These are phyloP conservation scores for Xerocomus nothofagi DNA, from an alignment of 1,284 basidiomycete species.

Conservation along the genomic window DNA sequence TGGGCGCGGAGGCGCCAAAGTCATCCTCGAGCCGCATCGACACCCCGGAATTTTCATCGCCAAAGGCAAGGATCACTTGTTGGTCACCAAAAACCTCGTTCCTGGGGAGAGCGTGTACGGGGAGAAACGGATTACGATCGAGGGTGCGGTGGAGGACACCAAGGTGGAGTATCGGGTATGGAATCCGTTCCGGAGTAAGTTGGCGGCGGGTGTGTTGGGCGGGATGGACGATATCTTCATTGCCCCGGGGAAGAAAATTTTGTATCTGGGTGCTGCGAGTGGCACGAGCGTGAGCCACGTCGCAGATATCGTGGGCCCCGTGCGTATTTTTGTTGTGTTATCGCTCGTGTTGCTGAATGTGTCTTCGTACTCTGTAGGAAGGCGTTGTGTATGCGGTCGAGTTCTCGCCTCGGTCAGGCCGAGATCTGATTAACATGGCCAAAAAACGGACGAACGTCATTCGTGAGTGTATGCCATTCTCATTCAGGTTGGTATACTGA, in stretches of 20 bases:
- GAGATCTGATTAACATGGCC: constrained; percentile 99
- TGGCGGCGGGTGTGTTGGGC: constrained; percentile 95
- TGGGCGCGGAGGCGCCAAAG: constrained; percentile 63
- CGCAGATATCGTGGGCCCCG: constrained; percentile 96
- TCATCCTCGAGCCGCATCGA: constrained; percentile 93
- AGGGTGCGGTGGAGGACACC: constrained; percentile 74
- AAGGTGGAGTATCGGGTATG: constrained; percentile 99
- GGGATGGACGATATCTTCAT: constrained; percentile 96
- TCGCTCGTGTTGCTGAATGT: constrained; percentile 11
- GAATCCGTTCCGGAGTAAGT: constrained; percentile 98
- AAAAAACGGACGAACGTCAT: constrained; percentile 99
- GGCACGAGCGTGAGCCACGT: constrained; percentile 99
- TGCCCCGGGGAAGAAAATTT: constrained; percentile 91
- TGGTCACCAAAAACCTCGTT: constrained; percentile 97
- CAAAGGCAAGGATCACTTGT: constrained; percentile 93
- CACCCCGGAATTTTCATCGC: constrained; percentile 94
- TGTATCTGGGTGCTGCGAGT: constrained; percentile 96
- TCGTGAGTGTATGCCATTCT: constrained; percentile 56
- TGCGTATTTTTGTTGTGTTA: constrained; percentile 41
- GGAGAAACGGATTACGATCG: constrained; percentile 92
- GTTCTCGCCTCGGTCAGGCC: constrained; percentile 94
- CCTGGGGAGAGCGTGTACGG: constrained; percentile 99
- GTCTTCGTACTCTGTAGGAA: constrained; percentile 52
- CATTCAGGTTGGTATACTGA: neutral
- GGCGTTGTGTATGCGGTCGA: constrained; percentile 98